A percentile compares a stretch with the other conserved stretches of the same genome.
Conservation (phyloP, 805 yeast species). For the Kodamaea kakaduensis region DNA sequence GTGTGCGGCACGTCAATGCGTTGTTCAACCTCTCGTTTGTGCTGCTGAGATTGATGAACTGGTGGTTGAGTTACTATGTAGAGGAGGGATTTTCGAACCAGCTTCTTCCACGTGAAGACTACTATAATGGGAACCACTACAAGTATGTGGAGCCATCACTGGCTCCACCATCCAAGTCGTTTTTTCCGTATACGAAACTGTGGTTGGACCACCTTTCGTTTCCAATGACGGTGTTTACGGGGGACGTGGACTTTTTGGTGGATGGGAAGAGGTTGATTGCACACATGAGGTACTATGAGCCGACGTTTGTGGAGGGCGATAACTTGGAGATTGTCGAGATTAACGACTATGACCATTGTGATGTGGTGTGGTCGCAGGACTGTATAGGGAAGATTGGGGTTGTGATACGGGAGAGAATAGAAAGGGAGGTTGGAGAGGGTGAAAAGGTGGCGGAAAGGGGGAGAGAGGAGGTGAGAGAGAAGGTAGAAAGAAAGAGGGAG, state of each 20-base stretch:
- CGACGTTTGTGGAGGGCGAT: constrained; percentile 30
- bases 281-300: constrained; percentile 63
- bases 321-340: constrained; percentile 42
- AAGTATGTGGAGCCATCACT: constrained; percentile 29
- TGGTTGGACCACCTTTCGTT: constrained; percentile 46
- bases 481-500: neutral
- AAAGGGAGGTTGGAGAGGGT: neutral
- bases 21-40: constrained; percentile 83
- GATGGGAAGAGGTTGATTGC: constrained; percentile 64
- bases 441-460: too few relatives aligned
- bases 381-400: constrained; percentile 62
- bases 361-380: constrained; percentile 90
- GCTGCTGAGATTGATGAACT: constrained; percentile 75
- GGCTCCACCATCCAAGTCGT: constrained; percentile 46
- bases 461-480: neutral
- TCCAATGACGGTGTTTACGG: constrained; percentile 68
- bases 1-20: constrained; percentile 68
- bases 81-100: constrained; percentile 39
- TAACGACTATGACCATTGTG: constrained; percentile 76
- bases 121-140: constrained; percentile 25
- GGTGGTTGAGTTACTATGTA: constrained; percentile 69
- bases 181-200: constrained; percentile 47
- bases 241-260: constrained; percentile 72
- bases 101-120: constrained; percentile 30
- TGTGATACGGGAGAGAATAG: constrained; percentile 1